phyloP scores from a whole-genome alignment of 305 asterid species.

The Solanum aculeatissimum region DNA sequence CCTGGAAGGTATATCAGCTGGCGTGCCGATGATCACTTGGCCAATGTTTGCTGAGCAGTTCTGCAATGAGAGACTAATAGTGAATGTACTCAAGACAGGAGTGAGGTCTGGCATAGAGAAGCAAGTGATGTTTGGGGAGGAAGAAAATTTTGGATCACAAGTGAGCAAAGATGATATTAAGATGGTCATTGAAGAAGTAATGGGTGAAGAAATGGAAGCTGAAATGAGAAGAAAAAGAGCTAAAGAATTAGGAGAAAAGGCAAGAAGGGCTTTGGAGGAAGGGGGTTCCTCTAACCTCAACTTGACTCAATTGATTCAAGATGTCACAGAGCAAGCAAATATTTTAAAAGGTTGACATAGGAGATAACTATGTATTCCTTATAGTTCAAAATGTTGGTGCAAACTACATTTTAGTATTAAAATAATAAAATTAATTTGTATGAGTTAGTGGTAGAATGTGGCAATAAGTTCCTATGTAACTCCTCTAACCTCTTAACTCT shows the following conservation, averaged over 20 bases:
- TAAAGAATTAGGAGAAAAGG: slow-evolving; percentile 18
- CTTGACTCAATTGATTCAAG: slow-evolving; percentile 18
- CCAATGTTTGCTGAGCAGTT: slow-evolving; percentile 48
- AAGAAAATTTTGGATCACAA: slow-evolving; percentile 15
- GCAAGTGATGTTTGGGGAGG: slow-evolving; percentile 18
- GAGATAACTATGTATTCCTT: neutral
- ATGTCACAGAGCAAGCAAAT: slow-evolving; percentile 5
- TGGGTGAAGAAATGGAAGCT: slow-evolving; percentile 20
- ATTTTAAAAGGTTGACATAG: neutral
- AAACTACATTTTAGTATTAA: too few species aligned
- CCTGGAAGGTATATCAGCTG: slow-evolving; percentile 27
- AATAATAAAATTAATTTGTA: too few species aligned
- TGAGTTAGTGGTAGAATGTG: too few species aligned
- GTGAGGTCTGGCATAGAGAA: slow-evolving; percentile 22
- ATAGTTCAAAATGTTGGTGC: neutral
- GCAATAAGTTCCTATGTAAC: too few species aligned
- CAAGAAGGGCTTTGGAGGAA: slow-evolving; percentile 20
- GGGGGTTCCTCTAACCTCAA: slow-evolving; percentile 33
- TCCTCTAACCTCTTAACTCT: too few species aligned
- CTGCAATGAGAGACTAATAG: too few species aligned
- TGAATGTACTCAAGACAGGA: slow-evolving; percentile 18
- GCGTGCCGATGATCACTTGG: slow-evolving; percentile 42
- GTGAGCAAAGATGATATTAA: slow-evolving; percentile 22
- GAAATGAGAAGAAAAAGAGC: slow-evolving; percentile 31
- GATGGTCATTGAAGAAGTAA: slow-evolving; percentile 15